Evolutionary conservation across 2,329 filamentous ascomycete species (phyloP).

Genomic region (Aureobasidium sp.): DNA sequence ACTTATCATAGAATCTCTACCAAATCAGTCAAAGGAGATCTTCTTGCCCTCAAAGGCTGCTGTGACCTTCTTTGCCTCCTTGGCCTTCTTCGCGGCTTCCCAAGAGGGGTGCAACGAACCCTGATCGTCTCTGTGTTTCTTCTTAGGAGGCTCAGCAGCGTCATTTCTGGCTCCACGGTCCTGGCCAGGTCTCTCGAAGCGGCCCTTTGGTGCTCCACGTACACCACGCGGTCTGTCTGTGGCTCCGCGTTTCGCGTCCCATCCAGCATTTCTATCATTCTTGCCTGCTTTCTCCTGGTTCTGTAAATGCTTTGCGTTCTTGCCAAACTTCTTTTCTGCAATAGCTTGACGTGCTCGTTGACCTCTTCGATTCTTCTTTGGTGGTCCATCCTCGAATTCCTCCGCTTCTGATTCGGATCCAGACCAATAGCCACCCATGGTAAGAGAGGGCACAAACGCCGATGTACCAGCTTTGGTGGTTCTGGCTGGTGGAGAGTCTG

Average conservation of each 20-base stretch:
- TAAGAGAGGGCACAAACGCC: conserved; percentile 67
- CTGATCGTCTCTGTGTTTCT: conserved; percentile 38
- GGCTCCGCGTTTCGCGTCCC: conserved; percentile 55
- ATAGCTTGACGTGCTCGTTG: conserved; percentile 73
- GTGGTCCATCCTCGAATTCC: conserved; percentile 41
- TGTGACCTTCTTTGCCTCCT: conserved; percentile 43
- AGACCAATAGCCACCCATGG: conserved; percentile 70
- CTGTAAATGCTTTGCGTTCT: conserved; percentile 60
- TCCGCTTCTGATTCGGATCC: conserved; percentile 68
- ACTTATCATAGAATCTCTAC: neutral
- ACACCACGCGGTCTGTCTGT: conserved; percentile 21
- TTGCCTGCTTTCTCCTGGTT: conserved; percentile 33
- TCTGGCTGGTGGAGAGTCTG: conserved; percentile 22
- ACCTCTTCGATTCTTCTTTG: conserved; percentile 66
- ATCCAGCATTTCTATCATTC: conserved; percentile 43
- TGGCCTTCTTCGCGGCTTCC: conserved; percentile 55
- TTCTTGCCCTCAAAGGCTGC: conserved; percentile 55
- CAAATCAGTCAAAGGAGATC: conserved; percentile 50
- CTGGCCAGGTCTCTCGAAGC: conserved; percentile 20
- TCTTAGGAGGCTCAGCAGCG: conserved; percentile 21
- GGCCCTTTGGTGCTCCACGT: conserved; percentile 21
- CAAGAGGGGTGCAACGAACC: conserved; percentile 58
- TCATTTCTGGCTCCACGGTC: conserved; percentile 21
- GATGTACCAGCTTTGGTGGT: conserved; percentile 35
- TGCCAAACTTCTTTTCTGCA: conserved; percentile 73